Evolutionary conservation across 176 grass and related monocot species (phyloP), one percentile per base, ranked within the genome.

Genomic region (Lolium perenne): DNA sequence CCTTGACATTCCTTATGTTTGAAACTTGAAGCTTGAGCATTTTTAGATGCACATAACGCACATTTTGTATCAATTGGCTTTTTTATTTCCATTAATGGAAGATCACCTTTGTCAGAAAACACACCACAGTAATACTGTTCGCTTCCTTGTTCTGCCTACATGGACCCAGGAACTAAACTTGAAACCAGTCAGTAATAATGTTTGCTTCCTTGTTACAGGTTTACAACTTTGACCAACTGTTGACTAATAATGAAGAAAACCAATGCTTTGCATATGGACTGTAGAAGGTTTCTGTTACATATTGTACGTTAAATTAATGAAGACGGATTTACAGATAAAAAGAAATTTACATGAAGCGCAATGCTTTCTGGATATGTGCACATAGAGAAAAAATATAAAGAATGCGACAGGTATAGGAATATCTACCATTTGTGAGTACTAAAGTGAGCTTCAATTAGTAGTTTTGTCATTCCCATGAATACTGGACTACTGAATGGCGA

Each of bases 191-290:
- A n/a, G n/a, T n/a, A n/a, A n/a, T n/a, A n/a, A n/a, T n/a, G n/a
- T n/a, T n/a, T n/a, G n/a, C n/a, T n/a, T n/a, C n/a, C n/a, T n/a
- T 11, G 10, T 68, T 81, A n/a, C 14, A 80, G 9, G 9, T 62
- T 80, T 81, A 47, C 9, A 67, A 9, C 18, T 67, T 80, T 65
- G 46, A 18, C 77, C 11, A 50, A 68, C 18, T n/a, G 62, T 38
- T 21, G 18, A 82, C 1, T 15, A 14, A 69, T 13, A 49, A 29
- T 80, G 60, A 38, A 82, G 51, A 54, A 38, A 8, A 51, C 16
- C 10, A 6, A 69, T 40, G 47, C 18, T 68, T 53, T 69, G 40
- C 46, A 40, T n/a, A 51, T 82, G 66, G 23, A n/a, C n/a, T n/a
- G n/a, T n/a, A n/a, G n/a, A n/a, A n/a, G n/a, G n/a, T 67, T 67